Conservation (phyloP, 2,329 filamentous ascomycete genomes). For the Fusarium denticulatum region DNA sequence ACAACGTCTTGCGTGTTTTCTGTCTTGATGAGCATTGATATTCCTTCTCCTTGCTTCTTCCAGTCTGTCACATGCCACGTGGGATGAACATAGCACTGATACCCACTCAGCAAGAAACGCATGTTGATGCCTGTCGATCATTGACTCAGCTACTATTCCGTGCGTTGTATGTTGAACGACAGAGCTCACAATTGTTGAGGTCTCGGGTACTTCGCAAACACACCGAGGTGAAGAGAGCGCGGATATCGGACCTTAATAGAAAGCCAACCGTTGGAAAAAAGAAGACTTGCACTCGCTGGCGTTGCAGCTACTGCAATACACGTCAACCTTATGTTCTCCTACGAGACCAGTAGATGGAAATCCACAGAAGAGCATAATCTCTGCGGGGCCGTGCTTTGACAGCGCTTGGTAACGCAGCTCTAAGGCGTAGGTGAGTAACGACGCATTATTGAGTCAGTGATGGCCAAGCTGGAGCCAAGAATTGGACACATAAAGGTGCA, state of each 20-base stretch:
- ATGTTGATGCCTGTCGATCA: constrained; percentile 28
- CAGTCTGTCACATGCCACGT: constrained; percentile 40
- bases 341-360: constrained; percentile 35
- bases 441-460: background rate
- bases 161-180: background rate
- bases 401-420: constrained; percentile 27
- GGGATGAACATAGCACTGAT: constrained; percentile 31
- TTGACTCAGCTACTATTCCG: constrained; percentile 4
- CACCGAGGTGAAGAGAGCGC: background rate
- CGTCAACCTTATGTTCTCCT: constrained; percentile 16
- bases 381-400: constrained; percentile 30
- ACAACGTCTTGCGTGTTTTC: background rate
- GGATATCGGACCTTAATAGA: background rate
- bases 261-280: background rate
- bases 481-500: background rate
- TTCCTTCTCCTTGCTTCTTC: constrained; percentile 27
- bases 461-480: background rate
- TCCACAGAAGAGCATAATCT: constrained; percentile 9
- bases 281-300: background rate
- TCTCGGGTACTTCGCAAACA: background rate
- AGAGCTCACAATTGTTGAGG: background rate
- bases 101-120: constrained; percentile 1
- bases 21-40: background rate
- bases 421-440: background rate
- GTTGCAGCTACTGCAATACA: constrained; percentile 17